Percentiles rank a stretch among this genome's conserved stretches.
phyloP scores from a whole-genome alignment of 495 filamentous ascomycete species.

The Annulohypoxylon stygium region DNA sequence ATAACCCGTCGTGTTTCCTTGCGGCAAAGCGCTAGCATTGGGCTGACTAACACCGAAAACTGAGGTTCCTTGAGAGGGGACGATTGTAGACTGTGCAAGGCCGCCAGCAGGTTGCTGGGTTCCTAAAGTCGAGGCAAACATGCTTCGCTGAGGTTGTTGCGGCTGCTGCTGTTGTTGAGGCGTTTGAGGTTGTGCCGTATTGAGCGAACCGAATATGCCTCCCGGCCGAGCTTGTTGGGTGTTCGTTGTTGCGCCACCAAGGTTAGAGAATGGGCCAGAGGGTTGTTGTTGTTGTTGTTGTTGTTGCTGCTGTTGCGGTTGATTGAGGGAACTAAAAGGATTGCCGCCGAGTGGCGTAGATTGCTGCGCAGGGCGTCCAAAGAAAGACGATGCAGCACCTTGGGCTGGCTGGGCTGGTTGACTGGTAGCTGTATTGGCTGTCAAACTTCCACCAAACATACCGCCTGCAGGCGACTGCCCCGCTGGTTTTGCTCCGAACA shows the following conservation, averaged over 20 bases:
- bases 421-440: slow-evolving; percentile 26
- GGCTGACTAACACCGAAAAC: slow-evolving; percentile 41
- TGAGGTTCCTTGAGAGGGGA: slow-evolving; percentile 26
- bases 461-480: slow-evolving; percentile 22
- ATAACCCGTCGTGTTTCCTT: slow-evolving; percentile 69
- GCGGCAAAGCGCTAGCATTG: slow-evolving; percentile 37
- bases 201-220: slow-evolving; percentile 26
- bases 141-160: slow-evolving; percentile 32
- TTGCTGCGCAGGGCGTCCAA: slow-evolving; percentile 19
- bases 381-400: slow-evolving; percentile 18
- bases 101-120: slow-evolving; percentile 31
- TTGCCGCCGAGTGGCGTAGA: neutral
- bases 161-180: slow-evolving; percentile 27
- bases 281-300: slow-evolving; percentile 29
- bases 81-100: slow-evolving; percentile 32
- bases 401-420: slow-evolving; percentile 14
- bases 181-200: slow-evolving; percentile 37
- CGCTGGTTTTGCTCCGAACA: slow-evolving; percentile 38
- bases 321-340: neutral
- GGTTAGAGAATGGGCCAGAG: slow-evolving; percentile 9
- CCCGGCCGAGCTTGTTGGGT: slow-evolving; percentile 29
- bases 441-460: slow-evolving; percentile 25
- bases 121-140: slow-evolving; percentile 38
- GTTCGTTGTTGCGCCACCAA: slow-evolving; percentile 16
- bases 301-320: slow-evolving; percentile 18